phyloP scores from a whole-genome alignment of 2,329 filamentous ascomycete species.

The Pyricularia pennisetigena region DNA sequence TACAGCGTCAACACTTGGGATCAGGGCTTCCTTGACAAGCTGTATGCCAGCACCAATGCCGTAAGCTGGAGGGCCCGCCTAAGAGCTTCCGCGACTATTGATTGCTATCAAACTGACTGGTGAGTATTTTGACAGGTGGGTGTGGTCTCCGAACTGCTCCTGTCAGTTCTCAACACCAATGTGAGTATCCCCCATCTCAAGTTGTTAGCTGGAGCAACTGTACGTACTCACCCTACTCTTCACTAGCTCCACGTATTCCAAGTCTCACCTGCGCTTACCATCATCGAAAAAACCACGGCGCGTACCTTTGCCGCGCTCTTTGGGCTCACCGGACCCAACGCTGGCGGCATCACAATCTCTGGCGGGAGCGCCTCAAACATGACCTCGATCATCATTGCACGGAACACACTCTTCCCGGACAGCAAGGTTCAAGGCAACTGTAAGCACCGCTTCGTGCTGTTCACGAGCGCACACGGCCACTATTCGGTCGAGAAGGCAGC shows the following conservation, averaged over 20 bases:
- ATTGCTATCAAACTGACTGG: not conserved
- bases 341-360: constrained; percentile 68
- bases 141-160: constrained; percentile 72
- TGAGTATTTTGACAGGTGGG: constrained; percentile 46
- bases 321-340: constrained; percentile 59
- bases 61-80: constrained; percentile 29
- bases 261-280: constrained; percentile 78
- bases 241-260: constrained; percentile 75
- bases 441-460: constrained; percentile 60
- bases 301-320: constrained; percentile 65
- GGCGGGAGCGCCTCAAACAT: constrained; percentile 81
- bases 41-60: constrained; percentile 85
- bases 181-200: constrained; percentile 27
- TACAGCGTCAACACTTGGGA: constrained; percentile 99
- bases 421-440: constrained; percentile 67
- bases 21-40: constrained; percentile 91
- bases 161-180: constrained; percentile 86
- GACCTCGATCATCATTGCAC: constrained; percentile 75
- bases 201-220: not conserved
- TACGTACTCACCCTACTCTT: not conserved
- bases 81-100: not conserved
- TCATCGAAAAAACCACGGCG: constrained; percentile 80
- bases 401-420: constrained; percentile 73
- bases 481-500: constrained; percentile 93
- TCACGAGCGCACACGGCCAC: constrained; percentile 84